These are phyloP conservation scores for Lactarius quietus DNA, from an alignment of 768 basidiomycete species.

Conservation along the genomic window DNA sequence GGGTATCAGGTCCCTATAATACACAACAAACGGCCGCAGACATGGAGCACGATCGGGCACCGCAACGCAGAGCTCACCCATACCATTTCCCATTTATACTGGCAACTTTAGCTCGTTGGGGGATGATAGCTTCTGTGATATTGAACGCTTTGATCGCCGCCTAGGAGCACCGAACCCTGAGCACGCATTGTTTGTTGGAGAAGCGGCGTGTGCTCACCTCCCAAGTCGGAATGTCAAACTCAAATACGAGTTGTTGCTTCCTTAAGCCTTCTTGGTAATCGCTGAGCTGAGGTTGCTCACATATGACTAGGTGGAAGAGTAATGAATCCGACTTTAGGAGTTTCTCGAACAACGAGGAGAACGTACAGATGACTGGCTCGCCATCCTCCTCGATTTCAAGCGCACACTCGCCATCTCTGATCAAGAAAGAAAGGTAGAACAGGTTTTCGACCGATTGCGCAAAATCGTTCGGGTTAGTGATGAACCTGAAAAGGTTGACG, in stretches of 20 bases:
- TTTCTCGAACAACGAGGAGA: background rate
- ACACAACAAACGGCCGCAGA: background rate
- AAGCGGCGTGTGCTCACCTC: constrained; percentile 46
- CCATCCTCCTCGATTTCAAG: constrained; percentile 64
- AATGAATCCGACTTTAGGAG: background rate
- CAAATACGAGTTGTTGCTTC: constrained; percentile 85
- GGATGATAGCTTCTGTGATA: constrained; percentile 72
- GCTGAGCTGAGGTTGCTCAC: constrained; percentile 59
- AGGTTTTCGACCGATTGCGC: constrained; percentile 95
- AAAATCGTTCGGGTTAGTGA: constrained; percentile 88
- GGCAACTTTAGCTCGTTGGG: constrained; percentile 59
- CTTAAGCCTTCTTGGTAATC: constrained; percentile 61
- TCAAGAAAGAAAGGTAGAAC: constrained; percentile 92
- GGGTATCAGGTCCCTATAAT: constrained; percentile 9
- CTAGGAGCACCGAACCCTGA: constrained; percentile 38
- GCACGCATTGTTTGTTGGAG: background rate
- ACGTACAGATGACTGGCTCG: constrained; percentile 68
- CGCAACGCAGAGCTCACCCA: constrained; percentile 40
- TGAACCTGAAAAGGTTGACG: constrained; percentile 81
- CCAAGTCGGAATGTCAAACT: constrained; percentile 91
- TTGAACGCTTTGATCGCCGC: constrained; percentile 84
- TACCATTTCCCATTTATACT: constrained; percentile 70
- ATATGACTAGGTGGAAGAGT: constrained; percentile 54
- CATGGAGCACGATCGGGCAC: background rate
- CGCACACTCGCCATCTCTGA: constrained; percentile 78